phyloP scores from a whole-genome alignment of 495 filamentous ascomycete species.

The Aspergillus saccharolyticus region DNA sequence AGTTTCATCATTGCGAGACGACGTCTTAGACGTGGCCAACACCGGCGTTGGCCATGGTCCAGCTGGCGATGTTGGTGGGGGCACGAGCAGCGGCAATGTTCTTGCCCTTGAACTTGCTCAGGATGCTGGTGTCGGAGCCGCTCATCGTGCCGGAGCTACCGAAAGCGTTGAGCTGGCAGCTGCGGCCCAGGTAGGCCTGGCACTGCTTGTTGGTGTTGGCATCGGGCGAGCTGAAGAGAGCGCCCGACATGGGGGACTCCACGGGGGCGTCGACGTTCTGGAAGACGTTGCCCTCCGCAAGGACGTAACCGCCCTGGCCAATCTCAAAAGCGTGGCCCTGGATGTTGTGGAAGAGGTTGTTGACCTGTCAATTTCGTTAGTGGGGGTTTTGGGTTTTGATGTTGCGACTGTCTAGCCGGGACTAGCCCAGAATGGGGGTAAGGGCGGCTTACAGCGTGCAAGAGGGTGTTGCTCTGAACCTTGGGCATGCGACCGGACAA shows the following conservation, averaged over 20 bases:
- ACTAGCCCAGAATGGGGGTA: too few relatives aligned
- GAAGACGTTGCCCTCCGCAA: slow-evolving; percentile 59
- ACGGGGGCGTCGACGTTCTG: slow-evolving; percentile 39
- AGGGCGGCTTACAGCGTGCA: slow-evolving; percentile 34
- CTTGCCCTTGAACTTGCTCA: slow-evolving; percentile 47
- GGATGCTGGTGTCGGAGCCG: slow-evolving; percentile 35
- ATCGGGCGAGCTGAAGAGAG: slow-evolving; percentile 39
- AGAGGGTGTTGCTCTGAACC: slow-evolving; percentile 38
- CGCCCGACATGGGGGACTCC: slow-evolving; percentile 29
- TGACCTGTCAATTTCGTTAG: slow-evolving; percentile 31
- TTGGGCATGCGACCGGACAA: slow-evolving; percentile 40
- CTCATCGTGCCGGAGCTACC: slow-evolving; percentile 37
- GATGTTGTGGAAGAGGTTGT: slow-evolving; percentile 56
- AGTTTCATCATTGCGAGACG: too few relatives aligned
- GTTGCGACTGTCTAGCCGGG: too few relatives aligned
- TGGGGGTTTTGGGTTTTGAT: too few relatives aligned
- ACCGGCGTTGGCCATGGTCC: slow-evolving; percentile 7
- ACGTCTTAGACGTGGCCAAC: neutral
- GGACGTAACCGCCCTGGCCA: slow-evolving; percentile 42
- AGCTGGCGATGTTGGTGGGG: slow-evolving; percentile 26
- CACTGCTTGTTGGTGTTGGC: slow-evolving; percentile 35
- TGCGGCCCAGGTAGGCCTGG: slow-evolving; percentile 37
- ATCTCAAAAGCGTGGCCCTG: slow-evolving; percentile 54
- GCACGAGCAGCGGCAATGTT: slow-evolving; percentile 40
- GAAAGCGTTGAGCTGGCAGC: slow-evolving; percentile 44